Evolutionary conservation across 305 asterid species (phyloP), one percentile per base, ranked within the genome.

Genomic region (Fraxinus angustifolia): DNA sequence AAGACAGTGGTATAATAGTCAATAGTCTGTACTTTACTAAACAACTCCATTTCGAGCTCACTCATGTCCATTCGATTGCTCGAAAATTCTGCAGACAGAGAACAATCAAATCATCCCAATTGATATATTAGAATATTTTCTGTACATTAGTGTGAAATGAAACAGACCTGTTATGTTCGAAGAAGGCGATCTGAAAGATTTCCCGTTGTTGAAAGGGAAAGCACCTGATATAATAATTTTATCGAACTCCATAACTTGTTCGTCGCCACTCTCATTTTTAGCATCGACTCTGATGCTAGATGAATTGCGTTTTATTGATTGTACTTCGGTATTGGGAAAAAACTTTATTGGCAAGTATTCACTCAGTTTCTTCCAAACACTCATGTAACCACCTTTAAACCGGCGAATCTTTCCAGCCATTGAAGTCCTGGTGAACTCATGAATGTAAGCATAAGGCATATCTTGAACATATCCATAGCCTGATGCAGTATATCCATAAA

Each of bases 351-450:
- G 91, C 78, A 93, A 83, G 30, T 87, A 84, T 76, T 89, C 86
- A 50, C 95, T 78, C 56, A 93, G 79, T 87, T 86, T 88, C 78
- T 88, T 88, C 97, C 97, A 93, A 36, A 93, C 87, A 35, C 91
- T 89, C 87, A 88, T 92, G 88, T 93, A 93, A 62, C 97, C 97
- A 10, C 90, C 94, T 85, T 83, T 88, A 36, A 92, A 92, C 78
- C 97, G 93, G 23, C 90, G 83, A 38, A 93, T 90, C 78, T 88
- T 93, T 42, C 97, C 97, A 33, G 97, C 97, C 97, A 93, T 93
- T 23, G 97, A 93, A 0, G 97, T 93, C 62, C 91, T 84, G n/a
- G 91, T 93, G 88, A 93, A 92, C 89, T 93, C 97, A 2, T 93
- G 97, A 35, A 93, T 83, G 74, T 93, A 93, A 17, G 97, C 97